phyloP scores from a whole-genome alignment of 495 filamentous ascomycete species.

The Friedmanniomyces simplex region DNA sequence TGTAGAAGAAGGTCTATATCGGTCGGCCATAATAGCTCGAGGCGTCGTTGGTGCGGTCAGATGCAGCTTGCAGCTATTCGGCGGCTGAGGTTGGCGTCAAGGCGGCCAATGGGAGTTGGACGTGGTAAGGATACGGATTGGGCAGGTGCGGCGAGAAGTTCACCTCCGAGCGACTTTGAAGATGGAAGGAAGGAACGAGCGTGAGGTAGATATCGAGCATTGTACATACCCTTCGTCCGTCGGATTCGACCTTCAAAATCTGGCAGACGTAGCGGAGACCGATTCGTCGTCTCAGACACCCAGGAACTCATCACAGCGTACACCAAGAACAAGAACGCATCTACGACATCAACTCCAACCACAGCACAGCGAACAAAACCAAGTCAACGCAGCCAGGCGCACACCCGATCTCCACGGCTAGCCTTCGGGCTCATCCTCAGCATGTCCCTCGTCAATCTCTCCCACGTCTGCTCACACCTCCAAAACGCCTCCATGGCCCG shows the following conservation, averaged over 20 bases:
- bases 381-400: background rate
- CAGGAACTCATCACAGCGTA: too few relatives aligned
- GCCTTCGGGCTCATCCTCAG: conserved; percentile 23
- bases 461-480: conserved; percentile 79
- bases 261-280: too few relatives aligned
- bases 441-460: conserved; percentile 81
- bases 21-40: background rate
- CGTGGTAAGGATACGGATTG: background rate
- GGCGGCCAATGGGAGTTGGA: background rate
- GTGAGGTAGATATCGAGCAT: too few relatives aligned
- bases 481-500: conserved; percentile 85
- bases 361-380: background rate
- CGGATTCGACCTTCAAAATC: too few relatives aligned
- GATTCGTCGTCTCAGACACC: too few relatives aligned
- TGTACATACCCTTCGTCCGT: too few relatives aligned
- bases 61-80: background rate
- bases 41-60: background rate
- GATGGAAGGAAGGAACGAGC: too few relatives aligned
- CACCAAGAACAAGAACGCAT: background rate
- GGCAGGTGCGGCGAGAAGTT: conserved; percentile 2
- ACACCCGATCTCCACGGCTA: background rate
- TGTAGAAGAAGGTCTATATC: background rate
- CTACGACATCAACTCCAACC: background rate
- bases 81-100: conserved; percentile 4
- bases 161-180: background rate